Evolutionary conservation across 306 rosid genomes (phyloP), one percentile per base, ranked within the genome.

Genomic region (Vicia faba): DNA sequence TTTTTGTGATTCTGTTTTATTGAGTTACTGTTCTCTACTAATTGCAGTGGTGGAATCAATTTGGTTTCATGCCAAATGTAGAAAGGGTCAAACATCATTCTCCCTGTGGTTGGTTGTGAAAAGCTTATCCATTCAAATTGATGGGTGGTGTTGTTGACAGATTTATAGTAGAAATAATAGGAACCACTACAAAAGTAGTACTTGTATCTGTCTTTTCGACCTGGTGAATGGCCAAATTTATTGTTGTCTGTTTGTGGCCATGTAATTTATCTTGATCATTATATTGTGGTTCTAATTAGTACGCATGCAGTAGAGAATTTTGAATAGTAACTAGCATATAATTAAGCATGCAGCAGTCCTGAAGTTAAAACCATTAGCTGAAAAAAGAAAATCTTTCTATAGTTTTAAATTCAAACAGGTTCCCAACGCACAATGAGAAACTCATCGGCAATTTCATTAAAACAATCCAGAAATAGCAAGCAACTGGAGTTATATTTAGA

Each of bases 121-220:
- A 68, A 13, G 38, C 35, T 67, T 75, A 59, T 68, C 74, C 74
- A 46, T 49, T 48, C 16, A 60, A 43, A 26, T 8, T 45, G 69
- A 28, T 16, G 18, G 7, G 73, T 33, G 38, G 68, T 33, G 38
- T 44, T 23, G 25, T 66, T 61, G 44, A 38, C 49, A 60, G 28
- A 9, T 25, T 75, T 39, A 18, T 29, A 60, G 64, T 29, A 54
- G 40, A 60, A 60, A 66, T 18, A 48, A 29, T 26, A 20, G 12
- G 35, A 61, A 68, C 15, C 57, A 19, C 64, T 10, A 41, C 20
- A 39, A 20, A 41, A 40, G 23, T 16, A 11, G 15, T 61, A 46
- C 61, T 49, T 44, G 51, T 54, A 46, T 76, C 54, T 38, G 67
- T 35, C 62, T 54, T 63, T 70, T 70, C 20, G 38, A 14, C 25